phyloP scores from a whole-genome alignment of 768 basidiomycete species.

The Calvatia gigantea region DNA sequence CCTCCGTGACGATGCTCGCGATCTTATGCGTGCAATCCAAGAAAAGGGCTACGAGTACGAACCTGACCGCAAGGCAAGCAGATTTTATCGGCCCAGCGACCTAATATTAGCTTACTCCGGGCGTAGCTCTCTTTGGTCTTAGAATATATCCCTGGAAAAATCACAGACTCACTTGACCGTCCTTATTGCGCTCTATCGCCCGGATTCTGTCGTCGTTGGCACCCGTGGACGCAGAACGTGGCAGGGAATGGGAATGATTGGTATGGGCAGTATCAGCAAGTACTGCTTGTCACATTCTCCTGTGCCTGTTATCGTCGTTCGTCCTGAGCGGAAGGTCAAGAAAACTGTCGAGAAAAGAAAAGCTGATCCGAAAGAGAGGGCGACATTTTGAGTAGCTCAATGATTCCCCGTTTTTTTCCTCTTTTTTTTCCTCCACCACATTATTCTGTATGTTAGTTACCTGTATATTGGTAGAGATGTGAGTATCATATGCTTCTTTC shows the following conservation, averaged over 20 bases:
- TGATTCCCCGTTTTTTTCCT: background rate
- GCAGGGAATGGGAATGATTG: conserved; percentile 31
- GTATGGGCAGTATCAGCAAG: conserved; percentile 53
- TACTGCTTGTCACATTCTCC: conserved; percentile 90
- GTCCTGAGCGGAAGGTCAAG: conserved; percentile 82
- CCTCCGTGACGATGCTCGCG: conserved; percentile 81
- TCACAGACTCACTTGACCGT: conserved; percentile 87
- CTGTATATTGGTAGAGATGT: background rate
- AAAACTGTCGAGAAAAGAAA: conserved; percentile 84
- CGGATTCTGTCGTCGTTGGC: conserved; percentile 91
- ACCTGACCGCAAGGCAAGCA: conserved; percentile 64
- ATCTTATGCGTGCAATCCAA: conserved; percentile 77
- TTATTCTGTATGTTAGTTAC: background rate
- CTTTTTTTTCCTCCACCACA: background rate
- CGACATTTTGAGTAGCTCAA: conserved; percentile 60
- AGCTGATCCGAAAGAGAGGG: conserved; percentile 85
- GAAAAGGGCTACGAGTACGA: conserved; percentile 78
- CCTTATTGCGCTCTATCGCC: conserved; percentile 89
- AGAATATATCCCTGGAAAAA: conserved; percentile 90
- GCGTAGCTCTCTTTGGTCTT: conserved; percentile 81
- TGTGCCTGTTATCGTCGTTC: conserved; percentile 94
- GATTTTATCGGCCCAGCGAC: background rate
- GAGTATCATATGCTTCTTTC: background rate
- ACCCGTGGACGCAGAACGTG: conserved; percentile 64
- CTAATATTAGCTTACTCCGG: background rate